Base-by-base conservation (phyloP, 2,329 filamentous ascomycete genomes). In the Aspergillus uvarum region DNA sequence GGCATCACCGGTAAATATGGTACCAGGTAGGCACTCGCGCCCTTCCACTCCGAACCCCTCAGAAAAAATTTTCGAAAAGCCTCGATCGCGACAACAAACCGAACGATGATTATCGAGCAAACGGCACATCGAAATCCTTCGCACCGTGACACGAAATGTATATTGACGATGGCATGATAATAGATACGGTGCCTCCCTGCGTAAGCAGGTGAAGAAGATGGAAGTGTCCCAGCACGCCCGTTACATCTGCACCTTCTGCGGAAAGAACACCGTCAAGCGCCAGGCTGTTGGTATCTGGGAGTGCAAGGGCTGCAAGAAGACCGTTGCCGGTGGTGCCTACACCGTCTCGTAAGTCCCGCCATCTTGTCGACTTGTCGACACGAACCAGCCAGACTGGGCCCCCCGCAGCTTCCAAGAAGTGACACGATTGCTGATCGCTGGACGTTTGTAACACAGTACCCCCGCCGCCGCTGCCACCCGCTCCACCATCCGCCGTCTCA, bases 201-300 rank as follows among this genome's bases (percentile, higher is more conserved):
- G 93, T 84, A 98, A 98, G 88, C 93, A 92, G 81, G 89, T 95
- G 79, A 98, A 98, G 92, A 97, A 97, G 91, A 96, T 97, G 90
- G 95, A 98, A 89, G 91, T 98, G 81, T 91, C 91, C 76, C 95
- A 98, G 83, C 95, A 99, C 87, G 92, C 92, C 84, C 90, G 90
- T 81, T 98, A 97, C 81, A 88, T 89, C 79, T 98, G 94, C 89
- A 94, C 93, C 70, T 99, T 98, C 90, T 96, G 92, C 87, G 94
- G 94, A 79, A 98, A 98, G 89, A 89, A 88, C 80, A 90, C 89
- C 74, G 92, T 96, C 78, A 92, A 92, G 86, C 89, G 94, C 77
- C 85, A 92, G 78, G 88, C 91, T 67, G 91, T 94, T 74, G 93
- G 93, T 76, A 97, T 96, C 87, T 97, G 94, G 94, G 87, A 94